Conservation (phyloP, 441 rosid species). For the Erysimum cheiri region DNA sequence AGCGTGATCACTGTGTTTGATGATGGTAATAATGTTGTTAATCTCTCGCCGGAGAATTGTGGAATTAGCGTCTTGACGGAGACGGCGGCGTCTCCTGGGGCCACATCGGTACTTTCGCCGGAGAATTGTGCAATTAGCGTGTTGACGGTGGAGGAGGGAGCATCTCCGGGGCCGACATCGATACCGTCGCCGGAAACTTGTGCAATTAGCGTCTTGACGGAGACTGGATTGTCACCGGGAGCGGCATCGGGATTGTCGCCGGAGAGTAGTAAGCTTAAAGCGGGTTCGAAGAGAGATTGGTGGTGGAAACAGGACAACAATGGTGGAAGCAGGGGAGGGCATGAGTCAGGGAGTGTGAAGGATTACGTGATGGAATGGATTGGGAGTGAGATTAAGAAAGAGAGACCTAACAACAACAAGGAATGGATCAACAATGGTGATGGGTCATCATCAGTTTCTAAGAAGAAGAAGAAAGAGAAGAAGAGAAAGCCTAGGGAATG, state of each 20-base stretch:
- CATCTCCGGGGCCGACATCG: slow-evolving; percentile 37
- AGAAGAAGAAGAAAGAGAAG: slow-evolving; percentile 58
- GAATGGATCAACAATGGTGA: slow-evolving; percentile 39
- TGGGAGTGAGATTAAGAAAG: slow-evolving; percentile 86
- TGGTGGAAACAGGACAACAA: slow-evolving; percentile 89
- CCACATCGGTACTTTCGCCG: slow-evolving; percentile 52
- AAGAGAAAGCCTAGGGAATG: slow-evolving; percentile 82
- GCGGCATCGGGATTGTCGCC: slow-evolving; percentile 53
- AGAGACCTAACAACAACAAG: slow-evolving; percentile 55
- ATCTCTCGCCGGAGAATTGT: slow-evolving; percentile 66
- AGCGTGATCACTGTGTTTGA: slow-evolving; percentile 64
- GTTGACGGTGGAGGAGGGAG: slow-evolving; percentile 45
- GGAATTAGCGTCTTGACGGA: slow-evolving; percentile 53
- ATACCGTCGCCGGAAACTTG: slow-evolving; percentile 52
- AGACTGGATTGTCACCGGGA: slow-evolving; percentile 51
- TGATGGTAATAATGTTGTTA: slow-evolving; percentile 47
- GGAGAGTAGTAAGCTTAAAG: slow-evolving; percentile 55
- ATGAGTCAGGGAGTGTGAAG: slow-evolving; percentile 77
- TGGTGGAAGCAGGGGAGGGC: slow-evolving; percentile 52
- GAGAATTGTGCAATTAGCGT: slow-evolving; percentile 45
- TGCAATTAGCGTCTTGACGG: slow-evolving; percentile 53
- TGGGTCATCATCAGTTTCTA: slow-evolving; percentile 45
- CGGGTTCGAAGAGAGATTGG: slow-evolving; percentile 76
- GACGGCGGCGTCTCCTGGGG: slow-evolving; percentile 56
- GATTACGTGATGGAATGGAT: slow-evolving; percentile 97